Evolutionary conservation across 225 moss, liverwort and hornwort genomes (phyloP), one percentile per base, ranked within the genome.

Genomic region (Sphagnum tenellum): DNA sequence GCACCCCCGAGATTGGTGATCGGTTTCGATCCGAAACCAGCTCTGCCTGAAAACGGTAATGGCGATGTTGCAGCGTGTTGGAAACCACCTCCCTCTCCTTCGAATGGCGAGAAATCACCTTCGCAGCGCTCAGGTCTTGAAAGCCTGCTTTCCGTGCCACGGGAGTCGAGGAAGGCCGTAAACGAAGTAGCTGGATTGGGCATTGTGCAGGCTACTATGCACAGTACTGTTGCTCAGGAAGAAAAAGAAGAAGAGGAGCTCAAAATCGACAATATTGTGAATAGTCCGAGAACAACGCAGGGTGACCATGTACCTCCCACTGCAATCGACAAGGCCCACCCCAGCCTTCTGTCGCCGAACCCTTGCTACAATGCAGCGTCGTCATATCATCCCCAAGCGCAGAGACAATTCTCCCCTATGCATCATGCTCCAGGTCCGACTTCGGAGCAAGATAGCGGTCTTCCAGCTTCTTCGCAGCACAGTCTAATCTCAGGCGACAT

Each of bases 21-120:
- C 14, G 95, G 95, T 14, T 96, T 96, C 73, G 83, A 86, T 64
- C 95, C 95, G n/a, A 91, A 91, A 71, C 79, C 75, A 1, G 29
- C 29, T 29, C 48, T 49, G 62, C 64, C 65, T 0, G 70, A 76
- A 10, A 72, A 71, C 8, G 78, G 57, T 4, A 73, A 77, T 2
- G 65, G 65, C 8, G 51, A 29, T 71, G 69, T 61, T 60, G 66
- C 66, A 49, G 69, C 61, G 79, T 82, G 49, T 60, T 71, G 59
- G 50, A 82, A 68, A 9, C 89, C 92, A 0, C 95, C 92, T 9
- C 29, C 29, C 29, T 29, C 29, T 29, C 29, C 29, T 29, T 29
- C 29, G 29, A 29, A 29, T 29, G 29, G 29, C 29, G 29, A 29
- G 29, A 29, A 29, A 29, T 29, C 29, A 29, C 29, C 29, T 29